These are phyloP conservation scores for Aurinia saxatilis DNA, from an alignment of 345 rosid species.

Conservation along the genomic window DNA sequence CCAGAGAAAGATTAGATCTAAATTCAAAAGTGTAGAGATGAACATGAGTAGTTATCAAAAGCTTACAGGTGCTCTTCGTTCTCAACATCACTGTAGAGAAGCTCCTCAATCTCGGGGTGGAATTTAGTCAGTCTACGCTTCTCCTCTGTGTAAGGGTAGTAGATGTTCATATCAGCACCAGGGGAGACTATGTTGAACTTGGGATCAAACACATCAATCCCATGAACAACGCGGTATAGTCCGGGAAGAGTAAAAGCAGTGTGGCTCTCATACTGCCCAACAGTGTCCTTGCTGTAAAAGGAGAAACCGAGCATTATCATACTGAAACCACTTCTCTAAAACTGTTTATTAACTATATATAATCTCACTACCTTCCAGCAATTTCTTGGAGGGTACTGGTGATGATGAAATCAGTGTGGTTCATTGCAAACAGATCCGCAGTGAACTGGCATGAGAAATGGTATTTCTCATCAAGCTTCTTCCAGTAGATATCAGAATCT, in stretches of 20 bases:
- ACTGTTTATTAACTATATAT: not conserved
- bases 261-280: slow-evolving; percentile 94
- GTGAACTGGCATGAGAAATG: slow-evolving; percentile 96
- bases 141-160: slow-evolving; percentile 72
- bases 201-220: slow-evolving; percentile 89
- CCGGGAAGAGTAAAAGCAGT: slow-evolving; percentile 89
- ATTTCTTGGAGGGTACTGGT: slow-evolving; percentile 98
- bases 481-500: slow-evolving; percentile 95
- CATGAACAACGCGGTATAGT: slow-evolving; percentile 84
- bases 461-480: slow-evolving; percentile 80
- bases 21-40: not conserved
- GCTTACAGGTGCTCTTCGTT: slow-evolving; percentile 79
- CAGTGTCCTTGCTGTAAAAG: slow-evolving; percentile 65
- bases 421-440: slow-evolving; percentile 91
- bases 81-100: slow-evolving; percentile 79
- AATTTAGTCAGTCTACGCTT: slow-evolving; percentile 59
- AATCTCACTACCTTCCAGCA: slow-evolving; percentile 77
- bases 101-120: slow-evolving; percentile 74
- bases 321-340: not conserved
- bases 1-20: not conserved
- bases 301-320: not conserved
- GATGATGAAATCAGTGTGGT: slow-evolving; percentile 95
- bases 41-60: not conserved
- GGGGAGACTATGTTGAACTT: slow-evolving; percentile 97
- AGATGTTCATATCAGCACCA: slow-evolving; percentile 93